Evolutionary conservation across 2,329 filamentous ascomycete genomes (phyloP), one percentile per base, ranked within the genome.

Genomic region (Plectosphaerella cucumerina): DNA sequence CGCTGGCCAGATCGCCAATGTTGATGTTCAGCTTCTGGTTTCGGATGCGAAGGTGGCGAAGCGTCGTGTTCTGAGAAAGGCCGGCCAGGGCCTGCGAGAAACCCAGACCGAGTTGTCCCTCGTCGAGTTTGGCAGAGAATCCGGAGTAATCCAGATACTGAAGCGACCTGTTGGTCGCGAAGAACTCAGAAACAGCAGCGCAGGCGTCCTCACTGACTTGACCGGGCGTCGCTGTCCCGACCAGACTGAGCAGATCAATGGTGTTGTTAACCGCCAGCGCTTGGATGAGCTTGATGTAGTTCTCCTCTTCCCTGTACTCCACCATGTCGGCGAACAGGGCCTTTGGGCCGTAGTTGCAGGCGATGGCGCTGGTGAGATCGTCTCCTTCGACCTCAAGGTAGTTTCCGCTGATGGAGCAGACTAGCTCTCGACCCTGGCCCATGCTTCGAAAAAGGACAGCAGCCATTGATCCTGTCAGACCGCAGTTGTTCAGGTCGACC

Each of bases 121-220:
- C 80, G 55, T 83, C 80, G 6, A 83, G 66, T 60, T 80, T 82
- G 43, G 78, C 76, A 44, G 74, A 75, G 58, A 76, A 82, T 2
- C 80, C 80, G 1, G 80, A 82, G 8, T 82, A 65, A 56, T 83
- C 79, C 3, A 83, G 69, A 51, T 70, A 80, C n/a, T 70, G 73
- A 43, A 82, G 65, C 0, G 73, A 75, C 8, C 65, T 62, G 60
- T 82, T 83, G 22, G 67, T 65, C n/a, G 71, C 67, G 41, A 83
- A 77, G 47, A 83, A 75, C 5, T 71, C 66, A 22, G 75, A 73
- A 1, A 82, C 64, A 0, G 76, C 71, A 41, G 70, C 65, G 48
- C 75, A 75, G 2, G 77, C 75, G n/a, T 70, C 69, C 14, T 68
- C 64, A 54, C 73, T 76, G 49, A 73, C 61, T 44, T 75, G 62